Base-by-base conservation (phyloP, 306 rosid species). In the Trifolium fragiferum region DNA sequence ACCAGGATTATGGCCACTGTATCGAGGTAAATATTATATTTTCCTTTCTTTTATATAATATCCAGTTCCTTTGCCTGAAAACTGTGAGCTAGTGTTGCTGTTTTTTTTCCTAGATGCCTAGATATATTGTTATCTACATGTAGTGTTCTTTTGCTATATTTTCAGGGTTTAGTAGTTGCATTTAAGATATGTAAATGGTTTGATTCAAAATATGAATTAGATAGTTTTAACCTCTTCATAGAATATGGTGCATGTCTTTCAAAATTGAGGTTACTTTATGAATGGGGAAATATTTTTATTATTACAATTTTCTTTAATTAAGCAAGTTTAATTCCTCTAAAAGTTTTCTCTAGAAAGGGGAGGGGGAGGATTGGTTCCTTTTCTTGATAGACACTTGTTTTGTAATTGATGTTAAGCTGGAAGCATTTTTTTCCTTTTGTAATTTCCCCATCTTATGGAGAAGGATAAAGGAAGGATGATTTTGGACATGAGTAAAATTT, bases 1-100 rank as follows among this genome's bases (percentile, higher is more conserved):
- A 74, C 96, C 92, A 46, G 92, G 87, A 72, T 78, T 94, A 72
- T 94, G 99, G 99, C 97, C 99, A 66, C 82, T 94, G 16, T 94
- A 94, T 84, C 88, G 96, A 86, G 99, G 98, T 94, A 69, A 82
- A 35, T 60, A 59, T 50, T 32, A 8, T 61, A 23, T 44, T 50
- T 35, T 35, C 32, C 41, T 55, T 46, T n/a, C 38, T 30, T 21
- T 72, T 53, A 20, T n/a, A n/a, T 38, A 35, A 47, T 66, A 46
- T 20, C 55, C 9, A 58, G 27, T 32, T 71, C 63, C 46, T 66
- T 10, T 72, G 8, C 18, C 32, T 54, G 41, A 61, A 67, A 61
- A 40, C 37, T 78, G 32, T 9, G 44, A 47, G 65, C 60, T 63
- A 33, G 58, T 53, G 72, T 18, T n/a, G n/a, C n/a, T n/a, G n/a